Evolutionary conservation across 2,329 filamentous ascomycete genomes (phyloP).

Genomic region (Phialophora expanda): DNA sequence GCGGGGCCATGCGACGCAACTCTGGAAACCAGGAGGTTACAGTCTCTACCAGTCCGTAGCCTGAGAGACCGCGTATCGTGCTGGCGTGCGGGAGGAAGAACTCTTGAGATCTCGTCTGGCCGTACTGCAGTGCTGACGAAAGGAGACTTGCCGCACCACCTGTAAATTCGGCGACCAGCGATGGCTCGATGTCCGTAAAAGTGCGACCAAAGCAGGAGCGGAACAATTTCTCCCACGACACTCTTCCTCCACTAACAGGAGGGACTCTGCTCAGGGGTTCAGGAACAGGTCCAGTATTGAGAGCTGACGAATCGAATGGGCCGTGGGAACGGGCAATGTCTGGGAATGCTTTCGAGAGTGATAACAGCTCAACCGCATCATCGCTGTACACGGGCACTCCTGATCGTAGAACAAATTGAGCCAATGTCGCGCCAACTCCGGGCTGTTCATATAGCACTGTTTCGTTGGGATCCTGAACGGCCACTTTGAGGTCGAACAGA

Average conservation of each 20-base stretch:
- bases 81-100: conserved; percentile 24
- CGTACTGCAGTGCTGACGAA: conserved; percentile 8
- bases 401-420: conserved; percentile 8
- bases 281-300: not conserved
- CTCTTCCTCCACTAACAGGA: conserved; percentile 16
- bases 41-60: conserved; percentile 19
- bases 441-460: not conserved
- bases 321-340: not conserved
- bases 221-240: conserved; percentile 22
- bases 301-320: not conserved
- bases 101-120: conserved; percentile 4
- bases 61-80: conserved; percentile 9
- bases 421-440: not conserved
- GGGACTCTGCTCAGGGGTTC: not conserved
- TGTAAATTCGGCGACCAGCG: conserved; percentile 12
- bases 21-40: conserved; percentile 23
- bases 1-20: conserved; percentile 18
- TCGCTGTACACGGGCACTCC: not conserved
- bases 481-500: conserved; percentile 19
- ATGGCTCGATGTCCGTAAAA: conserved; percentile 20
- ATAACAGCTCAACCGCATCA: conserved; percentile 4
- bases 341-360: conserved; percentile 7
- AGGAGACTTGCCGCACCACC: conserved; percentile 13
- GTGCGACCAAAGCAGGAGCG: conserved; percentile 21
- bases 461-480: conserved; percentile 5